A percentile compares a stretch with the other conserved stretches of the same genome.
These are phyloP conservation scores for Aspergillus saccharolyticus DNA, from an alignment of 495 filamentous ascomycete species.

Conservation along the genomic window DNA sequence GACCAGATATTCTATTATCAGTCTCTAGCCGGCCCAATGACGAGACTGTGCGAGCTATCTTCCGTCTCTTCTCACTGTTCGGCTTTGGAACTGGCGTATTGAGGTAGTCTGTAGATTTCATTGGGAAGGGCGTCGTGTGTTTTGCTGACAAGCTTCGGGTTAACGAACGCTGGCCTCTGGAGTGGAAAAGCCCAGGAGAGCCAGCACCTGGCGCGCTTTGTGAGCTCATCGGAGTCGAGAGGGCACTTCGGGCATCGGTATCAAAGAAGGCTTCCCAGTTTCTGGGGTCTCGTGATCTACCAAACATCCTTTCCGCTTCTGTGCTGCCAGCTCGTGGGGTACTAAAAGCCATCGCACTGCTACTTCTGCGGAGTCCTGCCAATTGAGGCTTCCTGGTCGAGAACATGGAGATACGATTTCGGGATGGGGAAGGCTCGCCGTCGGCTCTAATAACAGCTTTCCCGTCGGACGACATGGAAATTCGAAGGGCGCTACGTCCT, in stretches of 20 bases:
- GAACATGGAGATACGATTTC: constrained; percentile 49
- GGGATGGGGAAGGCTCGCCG: constrained; percentile 46
- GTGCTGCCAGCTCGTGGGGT: constrained; percentile 25
- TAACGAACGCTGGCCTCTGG: constrained; percentile 49
- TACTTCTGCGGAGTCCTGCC: constrained; percentile 56
- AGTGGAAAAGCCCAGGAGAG: constrained; percentile 67
- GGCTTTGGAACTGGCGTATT: constrained; percentile 39
- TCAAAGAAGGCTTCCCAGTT: constrained; percentile 83
- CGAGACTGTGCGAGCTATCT: constrained; percentile 58
- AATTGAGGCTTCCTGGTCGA: constrained; percentile 48
- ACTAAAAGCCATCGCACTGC: constrained; percentile 47
- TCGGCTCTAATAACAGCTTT: constrained; percentile 45
- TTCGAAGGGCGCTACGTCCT: constrained; percentile 38
- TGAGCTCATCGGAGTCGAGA: constrained; percentile 67
- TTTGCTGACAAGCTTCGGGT: constrained; percentile 36
- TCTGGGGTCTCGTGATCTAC: constrained; percentile 74
- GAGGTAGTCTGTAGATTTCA: constrained; percentile 37
- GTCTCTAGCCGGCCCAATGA: constrained; percentile 65
- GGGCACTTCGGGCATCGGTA: constrained; percentile 62
- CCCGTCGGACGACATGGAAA: constrained; percentile 49
- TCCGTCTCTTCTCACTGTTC: constrained; percentile 55
- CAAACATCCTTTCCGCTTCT: constrained; percentile 44
- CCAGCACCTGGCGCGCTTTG: constrained; percentile 64
- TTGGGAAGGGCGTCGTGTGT: constrained; percentile 51
- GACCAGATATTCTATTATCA: constrained; percentile 9